Percentiles rank a stretch among this genome's conserved stretches.
phyloP scores from a whole-genome alignment of 306 rosid genomes.

The Lathyrus aphaca region DNA sequence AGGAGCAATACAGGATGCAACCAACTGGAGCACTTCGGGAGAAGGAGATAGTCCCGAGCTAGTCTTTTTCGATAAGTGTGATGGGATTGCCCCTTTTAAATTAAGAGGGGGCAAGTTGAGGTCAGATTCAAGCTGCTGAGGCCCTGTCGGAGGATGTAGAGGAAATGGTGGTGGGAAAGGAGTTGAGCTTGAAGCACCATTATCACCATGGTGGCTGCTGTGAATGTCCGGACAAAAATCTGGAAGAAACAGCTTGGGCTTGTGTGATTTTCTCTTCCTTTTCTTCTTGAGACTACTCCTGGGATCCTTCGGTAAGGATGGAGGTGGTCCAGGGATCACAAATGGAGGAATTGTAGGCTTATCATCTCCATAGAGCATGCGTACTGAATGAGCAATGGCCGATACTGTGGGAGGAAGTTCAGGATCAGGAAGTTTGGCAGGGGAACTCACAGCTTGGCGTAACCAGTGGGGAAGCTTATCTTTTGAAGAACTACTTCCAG shows the following conservation, averaged over 20 bases:
- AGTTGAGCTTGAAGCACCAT: constrained; percentile 67
- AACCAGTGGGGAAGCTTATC: constrained; percentile 98
- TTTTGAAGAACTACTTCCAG: constrained; percentile 71
- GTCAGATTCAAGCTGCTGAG: constrained; percentile 60
- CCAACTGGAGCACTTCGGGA: constrained; percentile 90
- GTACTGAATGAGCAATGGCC: constrained; percentile 91
- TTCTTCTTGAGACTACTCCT: constrained; percentile 72
- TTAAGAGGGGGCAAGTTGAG: constrained; percentile 57
- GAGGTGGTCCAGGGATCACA: constrained; percentile 91
- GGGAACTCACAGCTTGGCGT: constrained; percentile 84
- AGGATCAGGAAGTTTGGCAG: constrained; percentile 71
- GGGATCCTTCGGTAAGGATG: constrained; percentile 85
- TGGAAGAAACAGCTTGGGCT: constrained; percentile 47
- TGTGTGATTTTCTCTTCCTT: constrained; percentile 59
- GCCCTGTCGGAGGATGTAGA: constrained; percentile 54
- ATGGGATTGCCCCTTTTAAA: constrained; percentile 44
- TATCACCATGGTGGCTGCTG: constrained; percentile 46
- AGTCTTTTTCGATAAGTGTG: constrained; percentile 51
- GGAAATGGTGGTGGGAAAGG: constrained; percentile 64
- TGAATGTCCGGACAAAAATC: constrained; percentile 53
- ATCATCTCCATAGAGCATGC: constrained; percentile 83
- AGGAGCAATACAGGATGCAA: constrained; percentile 78
- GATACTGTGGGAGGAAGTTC: constrained; percentile 90
- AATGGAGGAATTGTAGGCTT: constrained; percentile 88
- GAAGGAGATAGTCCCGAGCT: constrained; percentile 77